Conservation (phyloP, 768 basidiomycete species). For the Xerocomellus dryophilus region DNA sequence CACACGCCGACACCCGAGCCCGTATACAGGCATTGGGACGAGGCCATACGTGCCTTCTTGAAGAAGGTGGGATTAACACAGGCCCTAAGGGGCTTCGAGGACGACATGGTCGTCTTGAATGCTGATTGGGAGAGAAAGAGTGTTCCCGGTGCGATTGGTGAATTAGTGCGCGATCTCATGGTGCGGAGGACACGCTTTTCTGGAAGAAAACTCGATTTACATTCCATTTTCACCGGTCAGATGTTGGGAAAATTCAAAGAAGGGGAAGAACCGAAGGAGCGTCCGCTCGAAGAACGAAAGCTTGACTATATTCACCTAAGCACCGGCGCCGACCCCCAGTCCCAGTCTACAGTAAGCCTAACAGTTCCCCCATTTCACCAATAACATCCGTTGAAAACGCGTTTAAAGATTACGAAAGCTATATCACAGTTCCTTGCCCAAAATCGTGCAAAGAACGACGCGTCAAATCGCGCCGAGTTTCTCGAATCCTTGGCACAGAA, state of each 20-base stretch:
- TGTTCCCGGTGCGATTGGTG: constrained; percentile 54
- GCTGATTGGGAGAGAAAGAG: constrained; percentile 57
- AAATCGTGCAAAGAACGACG: constrained; percentile 69
- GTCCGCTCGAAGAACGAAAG: constrained; percentile 63
- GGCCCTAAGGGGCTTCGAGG: constrained; percentile 58
- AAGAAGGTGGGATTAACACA: constrained; percentile 53
- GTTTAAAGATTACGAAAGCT: constrained; percentile 57
- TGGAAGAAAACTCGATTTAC: neutral
- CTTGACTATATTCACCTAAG: constrained; percentile 55
- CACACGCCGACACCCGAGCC: constrained; percentile 41
- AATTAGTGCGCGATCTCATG: constrained; percentile 48
- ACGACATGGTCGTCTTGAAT: constrained; percentile 72
- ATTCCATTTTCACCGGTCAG: constrained; percentile 13
- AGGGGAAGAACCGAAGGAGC: constrained; percentile 26
- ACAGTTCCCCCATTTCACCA: neutral
- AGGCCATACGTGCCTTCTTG: constrained; percentile 52
- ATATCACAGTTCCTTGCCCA: constrained; percentile 70
- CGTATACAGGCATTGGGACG: constrained; percentile 59
- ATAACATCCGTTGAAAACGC: constrained; percentile 6
- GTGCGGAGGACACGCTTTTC: constrained; percentile 35
- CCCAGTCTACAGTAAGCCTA: constrained; percentile 57
- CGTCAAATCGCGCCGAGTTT: constrained; percentile 77
- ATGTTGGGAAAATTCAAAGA: constrained; percentile 31
- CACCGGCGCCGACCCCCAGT: constrained; percentile 44
- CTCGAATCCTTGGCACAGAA: constrained; percentile 58